phyloP scores from a whole-genome alignment of 1,139 yeast genomes.

The Lodderomyces elongisporus region DNA sequence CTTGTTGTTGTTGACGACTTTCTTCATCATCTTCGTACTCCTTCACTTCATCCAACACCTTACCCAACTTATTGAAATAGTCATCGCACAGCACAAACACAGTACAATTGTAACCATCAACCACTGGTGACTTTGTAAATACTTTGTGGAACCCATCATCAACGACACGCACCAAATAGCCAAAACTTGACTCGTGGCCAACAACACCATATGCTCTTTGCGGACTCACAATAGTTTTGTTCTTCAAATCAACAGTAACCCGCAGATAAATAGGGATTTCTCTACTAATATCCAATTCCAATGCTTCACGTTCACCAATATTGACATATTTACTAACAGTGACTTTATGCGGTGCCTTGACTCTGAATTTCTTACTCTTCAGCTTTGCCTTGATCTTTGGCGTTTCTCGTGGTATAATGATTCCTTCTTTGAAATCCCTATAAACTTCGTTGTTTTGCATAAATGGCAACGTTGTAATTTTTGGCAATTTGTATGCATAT shows the following conservation, averaged over 20 bases:
- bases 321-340: constrained; percentile 58
- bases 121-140: constrained; percentile 64
- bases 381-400: constrained; percentile 35
- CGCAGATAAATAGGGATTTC: constrained; percentile 74
- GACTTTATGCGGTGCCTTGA: constrained; percentile 45
- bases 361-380: constrained; percentile 26
- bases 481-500: constrained; percentile 68
- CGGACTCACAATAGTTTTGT: constrained; percentile 65
- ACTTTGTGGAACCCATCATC: constrained; percentile 52
- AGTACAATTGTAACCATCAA: constrained; percentile 68
- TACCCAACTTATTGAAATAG: constrained; percentile 35
- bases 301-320: constrained; percentile 55
- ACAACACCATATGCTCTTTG: constrained; percentile 60
- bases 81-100: constrained; percentile 66
- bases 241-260: constrained; percentile 70
- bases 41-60: constrained; percentile 7
- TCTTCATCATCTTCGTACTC: constrained; percentile 4
- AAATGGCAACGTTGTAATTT: constrained; percentile 68
- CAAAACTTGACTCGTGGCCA: constrained; percentile 62
- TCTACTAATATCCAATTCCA: constrained; percentile 50
- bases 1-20: too few species aligned
- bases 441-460: constrained; percentile 46
- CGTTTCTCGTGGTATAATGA: constrained; percentile 55
- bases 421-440: constrained; percentile 55
- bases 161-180: constrained; percentile 71